These are phyloP conservation scores for Podospora didyma DNA, from an alignment of 495 filamentous ascomycete genomes.

Conservation along the genomic window DNA sequence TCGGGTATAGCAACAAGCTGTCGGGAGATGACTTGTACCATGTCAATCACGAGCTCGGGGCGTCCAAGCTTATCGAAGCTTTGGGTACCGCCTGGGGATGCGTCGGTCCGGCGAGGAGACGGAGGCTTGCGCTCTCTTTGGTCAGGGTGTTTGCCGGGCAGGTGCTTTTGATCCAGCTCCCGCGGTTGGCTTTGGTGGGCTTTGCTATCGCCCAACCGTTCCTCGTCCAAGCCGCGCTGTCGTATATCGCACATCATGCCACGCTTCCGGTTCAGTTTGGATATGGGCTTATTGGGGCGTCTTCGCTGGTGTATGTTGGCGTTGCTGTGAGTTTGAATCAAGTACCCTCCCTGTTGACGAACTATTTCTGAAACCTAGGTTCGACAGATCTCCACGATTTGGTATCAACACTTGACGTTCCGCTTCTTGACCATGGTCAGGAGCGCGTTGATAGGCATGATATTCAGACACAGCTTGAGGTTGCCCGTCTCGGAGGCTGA, in stretches of 20 bases:
- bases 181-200: not conserved
- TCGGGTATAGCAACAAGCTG: not conserved
- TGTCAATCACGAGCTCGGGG: not conserved
- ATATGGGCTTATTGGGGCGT: no score
- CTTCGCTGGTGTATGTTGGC: no score
- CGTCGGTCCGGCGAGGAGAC: not conserved
- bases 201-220: not conserved
- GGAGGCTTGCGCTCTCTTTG: not conserved
- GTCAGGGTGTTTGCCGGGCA: not conserved
- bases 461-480: no score
- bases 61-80: not conserved
- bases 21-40: not conserved
- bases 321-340: no score
- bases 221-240: not conserved
- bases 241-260: not conserved
- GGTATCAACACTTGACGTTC: no score
- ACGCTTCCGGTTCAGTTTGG: not conserved
- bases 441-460: no score
- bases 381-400: no score
- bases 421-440: no score
- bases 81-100: not conserved
- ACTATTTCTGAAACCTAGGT: no score
- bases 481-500: no score
- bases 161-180: not conserved
- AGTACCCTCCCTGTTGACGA: no score